These are phyloP conservation scores for Euphorbia pulcherrima DNA, from an alignment of 345 rosid genomes.

Conservation along the genomic window DNA sequence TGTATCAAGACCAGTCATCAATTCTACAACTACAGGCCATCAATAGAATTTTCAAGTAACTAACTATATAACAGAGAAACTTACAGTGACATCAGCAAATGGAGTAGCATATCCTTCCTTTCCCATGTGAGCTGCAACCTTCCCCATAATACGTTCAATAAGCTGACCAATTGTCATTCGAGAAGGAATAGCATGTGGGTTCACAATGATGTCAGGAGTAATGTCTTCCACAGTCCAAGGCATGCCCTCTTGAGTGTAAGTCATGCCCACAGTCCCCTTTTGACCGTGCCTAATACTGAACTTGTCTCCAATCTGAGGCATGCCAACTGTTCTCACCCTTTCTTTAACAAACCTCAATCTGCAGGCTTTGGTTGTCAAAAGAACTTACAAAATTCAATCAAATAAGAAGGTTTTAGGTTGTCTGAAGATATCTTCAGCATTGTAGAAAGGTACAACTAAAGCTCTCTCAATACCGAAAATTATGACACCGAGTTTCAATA, in stretches of 20 bases:
- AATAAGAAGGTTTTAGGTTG: not conserved
- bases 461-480: too few species aligned
- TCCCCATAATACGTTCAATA: slow-evolving; percentile 97
- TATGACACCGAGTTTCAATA: too few species aligned
- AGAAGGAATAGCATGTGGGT: slow-evolving; percentile 99
- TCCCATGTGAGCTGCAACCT: slow-evolving; percentile 99
- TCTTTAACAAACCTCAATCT: slow-evolving; percentile 98
- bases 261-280: slow-evolving; percentile 99
- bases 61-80: slow-evolving; percentile 17
- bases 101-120: slow-evolving; percentile 99
- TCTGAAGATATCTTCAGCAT: not conserved
- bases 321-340: slow-evolving; percentile 89
- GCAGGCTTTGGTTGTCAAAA: slow-evolving; percentile 93
- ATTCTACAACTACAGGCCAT: not conserved
- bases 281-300: slow-evolving; percentile 98
- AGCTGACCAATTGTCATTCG: slow-evolving; percentile 99
- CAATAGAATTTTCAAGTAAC: not conserved
- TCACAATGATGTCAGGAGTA: slow-evolving; percentile 87
- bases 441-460: not conserved
- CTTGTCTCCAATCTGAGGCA: slow-evolving; percentile 97
- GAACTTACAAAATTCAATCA: slow-evolving; percentile 47
- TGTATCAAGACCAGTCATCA: not conserved
- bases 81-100: slow-evolving; percentile 96
- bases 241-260: slow-evolving; percentile 98
- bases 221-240: slow-evolving; percentile 98